phyloP scores from a whole-genome alignment of 768 basidiomycete species.

The Leccinum subtestaceum region DNA sequence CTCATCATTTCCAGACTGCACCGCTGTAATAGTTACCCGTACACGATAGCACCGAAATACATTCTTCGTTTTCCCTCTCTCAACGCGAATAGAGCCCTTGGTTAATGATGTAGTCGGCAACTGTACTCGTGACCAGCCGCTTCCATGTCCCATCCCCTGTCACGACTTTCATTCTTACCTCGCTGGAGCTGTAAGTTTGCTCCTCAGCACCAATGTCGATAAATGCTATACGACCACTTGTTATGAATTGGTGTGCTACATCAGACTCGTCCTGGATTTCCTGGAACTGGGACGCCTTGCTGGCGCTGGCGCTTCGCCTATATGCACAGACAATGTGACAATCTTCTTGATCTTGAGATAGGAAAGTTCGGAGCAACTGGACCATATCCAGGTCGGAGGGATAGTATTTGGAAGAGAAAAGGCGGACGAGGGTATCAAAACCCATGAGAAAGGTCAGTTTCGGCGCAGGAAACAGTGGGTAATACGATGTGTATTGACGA shows the following conservation, averaged over 20 bases:
- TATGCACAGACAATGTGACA: constrained; percentile 67
- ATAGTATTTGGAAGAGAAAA: constrained; percentile 78
- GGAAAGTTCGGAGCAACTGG: constrained; percentile 52
- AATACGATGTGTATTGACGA: constrained; percentile 1
- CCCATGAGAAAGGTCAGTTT: constrained; percentile 75
- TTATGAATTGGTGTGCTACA: constrained; percentile 48
- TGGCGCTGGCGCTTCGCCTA: constrained; percentile 34
- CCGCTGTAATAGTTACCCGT: constrained; percentile 1
- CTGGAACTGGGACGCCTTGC: constrained; percentile 14
- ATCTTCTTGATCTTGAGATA: constrained; percentile 53
- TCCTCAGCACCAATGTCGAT: constrained; percentile 59
- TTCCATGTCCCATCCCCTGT: constrained; percentile 40
- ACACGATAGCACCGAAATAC: constrained; percentile 13
- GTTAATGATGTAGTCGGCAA: constrained; percentile 52
- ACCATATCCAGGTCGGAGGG: constrained; percentile 51
- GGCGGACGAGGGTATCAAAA: constrained; percentile 79
- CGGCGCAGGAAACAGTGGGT: constrained; percentile 18
- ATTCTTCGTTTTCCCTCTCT: constrained; percentile 2
- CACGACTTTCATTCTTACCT: constrained; percentile 44
- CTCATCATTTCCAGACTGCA: neutral
- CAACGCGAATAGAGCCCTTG: constrained; percentile 42
- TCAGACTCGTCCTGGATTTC: constrained; percentile 31
- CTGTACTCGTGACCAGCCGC: constrained; percentile 41
- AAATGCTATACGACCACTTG: constrained; percentile 50
- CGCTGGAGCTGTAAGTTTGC: constrained; percentile 65